Conservation (phyloP, 1,139 yeast species). For the Hansenula lynferdii region DNA sequence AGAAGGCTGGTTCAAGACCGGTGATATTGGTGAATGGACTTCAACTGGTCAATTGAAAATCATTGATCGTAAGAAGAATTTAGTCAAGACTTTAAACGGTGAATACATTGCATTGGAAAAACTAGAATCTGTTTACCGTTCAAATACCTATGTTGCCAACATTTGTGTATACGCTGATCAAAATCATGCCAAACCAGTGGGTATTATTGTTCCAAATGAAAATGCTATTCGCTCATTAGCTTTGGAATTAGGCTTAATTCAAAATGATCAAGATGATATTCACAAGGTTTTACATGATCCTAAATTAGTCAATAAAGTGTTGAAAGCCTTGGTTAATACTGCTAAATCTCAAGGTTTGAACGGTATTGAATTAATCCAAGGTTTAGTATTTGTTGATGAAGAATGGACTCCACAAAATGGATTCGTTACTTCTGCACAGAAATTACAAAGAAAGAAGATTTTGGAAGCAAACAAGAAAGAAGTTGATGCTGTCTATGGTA, state of each 20-base stretch:
- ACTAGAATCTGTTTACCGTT: slow-evolving; percentile 80
- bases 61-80: slow-evolving; percentile 93
- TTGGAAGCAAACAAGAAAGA: slow-evolving; percentile 54
- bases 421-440: slow-evolving; percentile 91
- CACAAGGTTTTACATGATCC: slow-evolving; percentile 52
- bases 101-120: slow-evolving; percentile 97
- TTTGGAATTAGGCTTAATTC: slow-evolving; percentile 45
- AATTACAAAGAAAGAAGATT: slow-evolving; percentile 91
- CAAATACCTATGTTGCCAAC: slow-evolving; percentile 71
- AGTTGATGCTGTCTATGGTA: slow-evolving; percentile 51
- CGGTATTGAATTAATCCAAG: slow-evolving; percentile 83
- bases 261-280: slow-evolving; percentile 44
- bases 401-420: slow-evolving; percentile 99
- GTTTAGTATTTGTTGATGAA: slow-evolving; percentile 72
- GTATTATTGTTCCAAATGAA: slow-evolving; percentile 82
- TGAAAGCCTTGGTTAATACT: slow-evolving; percentile 59
- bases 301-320: slow-evolving; percentile 51
- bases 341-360: slow-evolving; percentile 77
- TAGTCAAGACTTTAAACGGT: slow-evolving; percentile 94
- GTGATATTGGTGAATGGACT: slow-evolving; percentile 97
- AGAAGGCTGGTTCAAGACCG: slow-evolving; percentile 96
- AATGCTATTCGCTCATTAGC: slow-evolving; percentile 57
- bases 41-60: slow-evolving; percentile 71
- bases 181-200: slow-evolving; percentile 64
- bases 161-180: slow-evolving; percentile 89